Conservation (phyloP, 2,329 filamentous ascomycete species). For the Beauveria scarabaeidicola region DNA sequence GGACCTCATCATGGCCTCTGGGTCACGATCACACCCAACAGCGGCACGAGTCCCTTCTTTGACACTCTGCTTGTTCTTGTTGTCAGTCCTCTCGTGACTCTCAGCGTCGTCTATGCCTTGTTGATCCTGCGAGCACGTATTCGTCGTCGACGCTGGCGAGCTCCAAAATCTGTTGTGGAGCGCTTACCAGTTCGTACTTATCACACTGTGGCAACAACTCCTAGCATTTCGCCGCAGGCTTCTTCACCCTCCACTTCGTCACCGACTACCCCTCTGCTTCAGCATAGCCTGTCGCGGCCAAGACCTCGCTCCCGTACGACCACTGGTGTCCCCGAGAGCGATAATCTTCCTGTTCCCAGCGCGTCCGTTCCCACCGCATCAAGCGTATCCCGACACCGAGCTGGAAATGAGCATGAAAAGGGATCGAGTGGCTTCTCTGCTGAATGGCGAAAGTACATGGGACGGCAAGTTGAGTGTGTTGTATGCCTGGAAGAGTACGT, state of each 20-base stretch:
- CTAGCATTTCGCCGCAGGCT: conserved; percentile 43
- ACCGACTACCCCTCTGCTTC: conserved; percentile 72
- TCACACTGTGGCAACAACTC: conserved; percentile 66
- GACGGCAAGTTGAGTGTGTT: conserved; percentile 75
- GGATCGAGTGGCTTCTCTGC: conserved; percentile 31
- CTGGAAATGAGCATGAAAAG: conserved; percentile 40
- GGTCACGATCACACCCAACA: conserved; percentile 93
- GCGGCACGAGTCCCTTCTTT: conserved; percentile 84
- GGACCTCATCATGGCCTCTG: conserved; percentile 64
- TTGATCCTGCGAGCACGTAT: conserved; percentile 83
- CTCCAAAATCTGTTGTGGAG: conserved; percentile 94
- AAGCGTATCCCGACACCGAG: conserved; percentile 23
- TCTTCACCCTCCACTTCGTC: conserved; percentile 58
- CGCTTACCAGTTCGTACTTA: conserved; percentile 92
- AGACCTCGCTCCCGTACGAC: conserved; percentile 59
- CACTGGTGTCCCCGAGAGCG: conserved; percentile 48
- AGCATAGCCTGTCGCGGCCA: conserved; percentile 43
- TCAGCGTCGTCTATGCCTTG: conserved; percentile 87
- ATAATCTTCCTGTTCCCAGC: conserved; percentile 36
- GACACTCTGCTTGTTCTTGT: conserved; percentile 96
- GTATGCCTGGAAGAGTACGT: conserved; percentile 96
- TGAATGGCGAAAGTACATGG: conserved; percentile 60
- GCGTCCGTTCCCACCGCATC: conserved; percentile 31
- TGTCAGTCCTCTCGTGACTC: conserved; percentile 81
- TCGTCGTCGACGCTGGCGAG: conserved; percentile 81